Percentiles rank a stretch among this genome's conserved stretches.
phyloP scores from a whole-genome alignment of 108 stramenopile species.

The Epipyxis sp. region DNA sequence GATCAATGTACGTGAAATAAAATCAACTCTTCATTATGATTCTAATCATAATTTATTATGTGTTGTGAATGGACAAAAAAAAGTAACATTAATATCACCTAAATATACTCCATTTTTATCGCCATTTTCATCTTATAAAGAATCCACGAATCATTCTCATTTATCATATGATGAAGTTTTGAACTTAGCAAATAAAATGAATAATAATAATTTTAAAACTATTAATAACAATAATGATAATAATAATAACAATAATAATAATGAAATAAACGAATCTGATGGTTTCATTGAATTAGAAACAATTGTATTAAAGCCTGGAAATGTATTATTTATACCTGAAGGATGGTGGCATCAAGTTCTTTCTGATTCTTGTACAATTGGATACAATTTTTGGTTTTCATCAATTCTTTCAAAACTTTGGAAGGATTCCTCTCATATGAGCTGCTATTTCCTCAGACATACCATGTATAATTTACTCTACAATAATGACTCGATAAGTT shows the following conservation, averaged over 20 bases:
- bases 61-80: constrained; percentile 41
- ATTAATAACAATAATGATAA: constrained; percentile 27
- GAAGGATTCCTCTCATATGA: background rate
- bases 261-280: background rate
- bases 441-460: background rate
- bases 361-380: constrained; percentile 36
- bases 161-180: constrained; percentile 6
- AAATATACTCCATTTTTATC: constrained; percentile 24
- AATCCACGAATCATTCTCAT: background rate
- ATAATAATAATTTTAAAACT: constrained; percentile 26
- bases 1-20: background rate
- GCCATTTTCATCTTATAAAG: constrained; percentile 20
- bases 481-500: too few species aligned
- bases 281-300: too few species aligned
- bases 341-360: constrained; percentile 51
- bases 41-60: constrained; percentile 49
- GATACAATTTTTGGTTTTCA: constrained; percentile 45
- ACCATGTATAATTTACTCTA: background rate
- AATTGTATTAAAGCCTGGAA: background rate
- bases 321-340: constrained; percentile 49
- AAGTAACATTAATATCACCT: constrained; percentile 38
- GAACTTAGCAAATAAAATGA: background rate
- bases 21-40: constrained; percentile 39
- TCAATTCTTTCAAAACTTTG: background rate
- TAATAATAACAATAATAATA: constrained; percentile 10